Conservation (phyloP, 441 rosid species). For the Raphanus hybrid region DNA sequence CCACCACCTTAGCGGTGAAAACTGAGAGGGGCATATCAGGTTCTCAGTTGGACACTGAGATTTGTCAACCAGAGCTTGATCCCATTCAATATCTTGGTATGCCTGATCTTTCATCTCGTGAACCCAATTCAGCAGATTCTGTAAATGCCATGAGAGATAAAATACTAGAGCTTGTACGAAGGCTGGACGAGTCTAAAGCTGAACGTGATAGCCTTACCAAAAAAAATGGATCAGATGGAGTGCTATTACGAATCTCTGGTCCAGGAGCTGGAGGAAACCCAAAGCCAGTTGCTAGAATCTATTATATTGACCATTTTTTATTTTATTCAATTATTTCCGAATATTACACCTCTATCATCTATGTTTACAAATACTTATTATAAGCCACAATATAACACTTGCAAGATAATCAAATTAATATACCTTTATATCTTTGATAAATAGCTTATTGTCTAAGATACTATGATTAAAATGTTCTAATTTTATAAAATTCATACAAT, state of each 20-base stretch:
- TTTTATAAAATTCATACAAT: no score
- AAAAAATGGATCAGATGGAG: slow-evolving; percentile 98
- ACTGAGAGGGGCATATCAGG: slow-evolving; percentile 50
- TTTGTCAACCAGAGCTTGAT: slow-evolving; percentile 77
- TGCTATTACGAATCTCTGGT: slow-evolving; percentile 96
- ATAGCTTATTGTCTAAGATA: no score
- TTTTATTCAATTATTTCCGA: no score
- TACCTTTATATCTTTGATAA: no score
- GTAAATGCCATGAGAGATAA: slow-evolving; percentile 73
- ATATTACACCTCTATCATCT: no score
- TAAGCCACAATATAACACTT: no score
- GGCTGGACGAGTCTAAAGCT: slow-evolving; percentile 89
- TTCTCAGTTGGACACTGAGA: slow-evolving; percentile 65
- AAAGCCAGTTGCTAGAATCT: slow-evolving; percentile 74
- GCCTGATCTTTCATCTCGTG: slow-evolving; percentile 70
- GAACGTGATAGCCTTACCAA: slow-evolving; percentile 84
- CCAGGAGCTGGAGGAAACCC: slow-evolving; percentile 99
- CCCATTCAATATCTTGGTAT: slow-evolving; percentile 71
- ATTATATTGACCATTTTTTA: no score
- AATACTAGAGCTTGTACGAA: slow-evolving; percentile 84
- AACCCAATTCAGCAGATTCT: slow-evolving; percentile 63
- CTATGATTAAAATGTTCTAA: no score
- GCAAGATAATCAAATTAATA: no score
- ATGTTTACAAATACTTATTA: no score
- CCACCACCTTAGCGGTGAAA: slow-evolving; percentile 40